Base-by-base conservation (phyloP, 129 eudicot species). In the Flaveria trinervia region DNA sequence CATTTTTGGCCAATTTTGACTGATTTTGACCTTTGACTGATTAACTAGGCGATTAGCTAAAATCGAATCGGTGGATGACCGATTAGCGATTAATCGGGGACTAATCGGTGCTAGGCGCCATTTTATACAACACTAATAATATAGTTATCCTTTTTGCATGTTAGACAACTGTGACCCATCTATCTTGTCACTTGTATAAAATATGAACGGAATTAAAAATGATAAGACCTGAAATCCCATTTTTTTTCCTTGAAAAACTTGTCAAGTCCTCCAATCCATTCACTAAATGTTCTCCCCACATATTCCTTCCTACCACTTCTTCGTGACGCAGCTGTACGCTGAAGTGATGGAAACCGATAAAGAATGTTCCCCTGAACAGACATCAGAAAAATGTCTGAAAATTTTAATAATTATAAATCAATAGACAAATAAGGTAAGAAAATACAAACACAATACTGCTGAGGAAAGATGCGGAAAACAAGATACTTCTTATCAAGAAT, bases 301-400 rank as follows among this genome's bases (percentile, higher is more conserved):
- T 76, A 91, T 74, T 94, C 97, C 90, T 87, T 94, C 85, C 83
- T 83, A 62, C 96, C 88, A 43, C 88, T 81, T 75, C 85, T 82
- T 69, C 83, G 77, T 52, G 89, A 82, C 71, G 92, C 81, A 65
- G 96, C 99, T 69, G 99, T 95, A 55, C 95, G 92, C 74, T 95
- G 99, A 59, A 95, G 88, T 72, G 97, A 89, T 44, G 99, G 97
- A 81, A 95, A 95, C 50, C 96, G 88, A 75, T 95, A 95, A 71
- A 95, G 71, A 28, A 95, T 95, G 88, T 91, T 92, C 68, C 97
- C 99, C 99, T 95, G 90, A 68, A 69, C 49, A 49, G 39, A 61
- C 0, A 74, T 43, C 36, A 33, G 48, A 26, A 61, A 46, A n/a
- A 0, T 28, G 12, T 15, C 36, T 36, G 52, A 26, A 45, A 74